phyloP scores from a whole-genome alignment of 2,329 filamentous ascomycete species.

The Neofusicoccum kwambonambiense region DNA sequence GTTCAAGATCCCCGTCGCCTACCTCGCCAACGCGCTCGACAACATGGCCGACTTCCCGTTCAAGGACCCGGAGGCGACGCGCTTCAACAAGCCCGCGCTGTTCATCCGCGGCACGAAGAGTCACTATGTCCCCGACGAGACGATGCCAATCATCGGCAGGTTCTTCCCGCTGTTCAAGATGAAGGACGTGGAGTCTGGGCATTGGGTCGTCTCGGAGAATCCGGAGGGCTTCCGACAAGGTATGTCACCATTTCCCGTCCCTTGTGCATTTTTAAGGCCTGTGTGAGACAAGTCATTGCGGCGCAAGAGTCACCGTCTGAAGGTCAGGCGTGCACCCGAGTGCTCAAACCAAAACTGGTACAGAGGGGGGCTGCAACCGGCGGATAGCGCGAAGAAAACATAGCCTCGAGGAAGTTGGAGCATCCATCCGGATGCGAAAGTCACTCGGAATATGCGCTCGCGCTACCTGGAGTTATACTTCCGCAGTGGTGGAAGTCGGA shows the following conservation, averaged over 20 bases:
- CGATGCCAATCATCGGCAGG: slow-evolving; percentile 71
- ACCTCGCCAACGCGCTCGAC: slow-evolving; percentile 65
- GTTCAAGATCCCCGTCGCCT: slow-evolving; percentile 77
- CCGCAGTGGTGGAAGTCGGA: too few species aligned
- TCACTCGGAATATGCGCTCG: too few species aligned
- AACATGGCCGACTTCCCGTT: slow-evolving; percentile 89
- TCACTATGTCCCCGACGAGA: slow-evolving; percentile 77
- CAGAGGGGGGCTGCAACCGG: too few species aligned
- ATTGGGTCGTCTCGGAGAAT: slow-evolving; percentile 89
- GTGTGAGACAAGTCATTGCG: slow-evolving; percentile 20
- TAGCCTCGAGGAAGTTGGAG: too few species aligned
- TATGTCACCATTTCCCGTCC: neutral
- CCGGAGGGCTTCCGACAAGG: slow-evolving; percentile 64
- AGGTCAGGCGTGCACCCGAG: neutral
- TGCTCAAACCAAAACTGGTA: neutral
- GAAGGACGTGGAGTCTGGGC: slow-evolving; percentile 73
- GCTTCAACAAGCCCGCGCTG: slow-evolving; percentile 75
- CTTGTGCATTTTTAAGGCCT: slow-evolving; percentile 28
- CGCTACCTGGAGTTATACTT: too few species aligned
- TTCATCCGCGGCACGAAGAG: slow-evolving; percentile 77
- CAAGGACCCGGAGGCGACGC: slow-evolving; percentile 63
- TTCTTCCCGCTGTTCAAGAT: slow-evolving; percentile 80
- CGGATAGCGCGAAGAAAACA: too few species aligned
- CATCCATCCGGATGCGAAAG: neutral
- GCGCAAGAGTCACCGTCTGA: neutral